Conservation (phyloP, 2,329 filamentous ascomycete species). For the Gremmenia infestans region DNA sequence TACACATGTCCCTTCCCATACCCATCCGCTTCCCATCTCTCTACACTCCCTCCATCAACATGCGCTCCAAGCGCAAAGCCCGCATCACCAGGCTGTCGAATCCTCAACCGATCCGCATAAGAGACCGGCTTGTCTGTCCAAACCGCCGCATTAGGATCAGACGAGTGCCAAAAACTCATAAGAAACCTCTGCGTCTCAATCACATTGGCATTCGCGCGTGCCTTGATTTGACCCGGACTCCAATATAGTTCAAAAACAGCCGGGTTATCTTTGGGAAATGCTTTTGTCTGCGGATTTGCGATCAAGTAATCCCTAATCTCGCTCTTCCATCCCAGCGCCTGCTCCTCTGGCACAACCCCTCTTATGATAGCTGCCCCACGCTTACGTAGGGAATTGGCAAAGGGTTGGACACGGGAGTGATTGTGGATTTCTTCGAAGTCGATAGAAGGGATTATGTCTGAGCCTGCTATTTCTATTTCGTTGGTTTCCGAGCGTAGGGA, state of each 20-base stretch:
- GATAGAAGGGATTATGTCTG: slow-evolving; percentile 48
- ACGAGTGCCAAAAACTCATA: slow-evolving; percentile 55
- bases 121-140: slow-evolving; percentile 51
- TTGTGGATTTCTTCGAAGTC: slow-evolving; percentile 40
- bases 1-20: slow-evolving; percentile 68
- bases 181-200: slow-evolving; percentile 57
- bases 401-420: slow-evolving; percentile 7
- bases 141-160: slow-evolving; percentile 35
- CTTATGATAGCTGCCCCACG: slow-evolving; percentile 47
- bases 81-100: slow-evolving; percentile 65
- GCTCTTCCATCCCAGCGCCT: slow-evolving; percentile 61
- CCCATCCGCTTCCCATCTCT: slow-evolving; percentile 67
- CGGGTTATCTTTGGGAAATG: slow-evolving; percentile 61
- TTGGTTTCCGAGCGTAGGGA: slow-evolving; percentile 44
- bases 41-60: slow-evolving; percentile 67
- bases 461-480: slow-evolving; percentile 39
- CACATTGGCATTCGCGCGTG: slow-evolving; percentile 61
- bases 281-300: slow-evolving; percentile 57
- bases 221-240: slow-evolving; percentile 63
- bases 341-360: slow-evolving; percentile 57
- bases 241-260: slow-evolving; percentile 75
- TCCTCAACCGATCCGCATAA: slow-evolving; percentile 62
- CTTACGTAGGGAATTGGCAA: slow-evolving; percentile 17
- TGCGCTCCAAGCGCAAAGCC: slow-evolving; percentile 70
- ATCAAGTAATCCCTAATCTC: slow-evolving; percentile 60